Evolutionary conservation across 192 early-diverging fungal species (phyloP), one percentile per base, ranked within the genome.

Genomic region (Rhizophagus clarus): DNA sequence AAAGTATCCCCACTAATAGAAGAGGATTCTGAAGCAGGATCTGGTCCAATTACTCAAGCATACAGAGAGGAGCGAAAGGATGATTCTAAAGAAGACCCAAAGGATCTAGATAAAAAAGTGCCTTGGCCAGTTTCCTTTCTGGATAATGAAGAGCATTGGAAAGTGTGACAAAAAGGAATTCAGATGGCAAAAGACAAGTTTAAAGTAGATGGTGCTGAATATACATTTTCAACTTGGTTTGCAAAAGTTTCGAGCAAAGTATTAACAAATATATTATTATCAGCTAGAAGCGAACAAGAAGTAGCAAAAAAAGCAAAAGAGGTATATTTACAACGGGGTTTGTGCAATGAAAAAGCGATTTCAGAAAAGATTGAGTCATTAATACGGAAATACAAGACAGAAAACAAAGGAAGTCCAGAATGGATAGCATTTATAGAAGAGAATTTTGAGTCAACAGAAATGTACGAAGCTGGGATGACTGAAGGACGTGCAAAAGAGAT

Each of bases 61-160:
- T 4, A 14, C 17, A 51, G 15, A 17, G 17, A 17, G 17, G 0
- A 0, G 3, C 4, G 12, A 71, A 29, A 4, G 10, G 20, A 20
- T 34, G n/a, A 61, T 37, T 37, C 34, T 5, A 5, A 37, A 62
- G 51, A 37, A 40, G 40, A 71, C 40, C 20, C n/a, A 62, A 47
- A 56, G 51, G 32, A 75, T 62, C n/a, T 75, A 61, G 74, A 75
- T 75, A 75, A 37, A 75, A 40, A 64, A 77, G 75, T 77, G 20
- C 24, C 75, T 28, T 77, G 40, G 62, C 42, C 37, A 45, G 20
- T 64, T 47, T 22, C 37, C 40, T 77, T 77, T 77, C 17, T 26
- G 47, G 34, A 77, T 66, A 66, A 77, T 77, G 37, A 77, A 77
- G 29, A 24, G 22, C 40, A 77, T 42, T 20, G 29, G 1, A 14